Evolutionary conservation across 805 yeast species (phyloP), one percentile per base, ranked within the genome.

Genomic region (Yarrowia hollandica): DNA sequence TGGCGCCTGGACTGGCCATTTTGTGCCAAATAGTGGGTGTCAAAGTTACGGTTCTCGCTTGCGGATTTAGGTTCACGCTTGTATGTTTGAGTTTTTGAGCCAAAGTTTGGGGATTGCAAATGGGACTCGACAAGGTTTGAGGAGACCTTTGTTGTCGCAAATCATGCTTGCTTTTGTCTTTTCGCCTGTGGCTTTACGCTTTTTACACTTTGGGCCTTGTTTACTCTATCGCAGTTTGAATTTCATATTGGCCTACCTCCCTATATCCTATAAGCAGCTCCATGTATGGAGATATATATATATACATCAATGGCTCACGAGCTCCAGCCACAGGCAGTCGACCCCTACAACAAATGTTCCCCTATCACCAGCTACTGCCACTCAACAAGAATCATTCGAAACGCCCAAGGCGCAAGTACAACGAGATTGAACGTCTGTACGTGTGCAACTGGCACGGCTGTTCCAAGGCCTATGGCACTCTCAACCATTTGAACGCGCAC

Each of bases 401-500:
- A 64, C 74, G 86, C 46, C 82, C 80, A 15, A 73, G 86, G 61
- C 73, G 84, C 54, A 78, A 77, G 60, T 80, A 78, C 50, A 77
- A 78, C 59, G 85, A 82, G 65, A 80, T 82, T 65, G 83, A 79
- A 61, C 74, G 86, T 46, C 64, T 80, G 4, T 82, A 82, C 67
- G 72, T 70, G 19, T 82, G 86, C 67, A 79, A 73, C 56, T 76
- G 66, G 63, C 69, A 70, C 22, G 73, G 72, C 10, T 82, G 86
- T 61, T 69, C 72, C 7, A 82, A 82, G 68, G 78, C 80, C 8
- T 82, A 82, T 64, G 86, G 86, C 12, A 82, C 86, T 4, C 72
- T 82, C 37, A 82, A 82, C 66, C 86, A 82, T 66, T 69, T 82
- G 31, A 82, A 82, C 64, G 81, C 84, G 12, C 86, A 82, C 65